Evolutionary conservation across 2,329 filamentous ascomycete species (phyloP), one percentile per base, ranked within the genome.

Genomic region (Fusarium gaditjirri): DNA sequence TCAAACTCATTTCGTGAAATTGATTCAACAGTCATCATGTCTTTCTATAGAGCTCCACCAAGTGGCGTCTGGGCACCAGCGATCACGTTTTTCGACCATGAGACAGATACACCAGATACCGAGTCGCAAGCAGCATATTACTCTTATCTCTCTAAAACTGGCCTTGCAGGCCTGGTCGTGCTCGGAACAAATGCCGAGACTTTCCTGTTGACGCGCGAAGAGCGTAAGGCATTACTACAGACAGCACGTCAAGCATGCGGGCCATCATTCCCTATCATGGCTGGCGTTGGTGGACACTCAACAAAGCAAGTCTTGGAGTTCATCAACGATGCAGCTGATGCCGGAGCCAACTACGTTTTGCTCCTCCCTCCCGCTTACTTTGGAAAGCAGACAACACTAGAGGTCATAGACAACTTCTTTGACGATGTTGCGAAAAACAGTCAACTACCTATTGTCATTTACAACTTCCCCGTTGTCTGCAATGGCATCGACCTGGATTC

Each of bases 211-310:
- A 89, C 88, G 5, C 87, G 87, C 27, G 86, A 88, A 72, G 89
- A 91, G 79, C 85, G 89, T 54, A 83, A 82, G 58, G 81, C 83
- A 42, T 84, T 92, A 5, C 83, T 93, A n/a, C 78, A 82, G 41
- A 82, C 86, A 6, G 90, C 90, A 81, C 90, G 94, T 52, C 92
- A 93, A 77, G 89, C 89, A 64, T 92, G 96, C 42, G 95, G 94
- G 0, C 93, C 94, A 1, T 91, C 95, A 79, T 97, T 94, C 81
- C 94, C 95, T 38, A 87, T 97, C 72, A 94, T 96, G 86, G 94
- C 55, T 82, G 91, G 91, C 23, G 88, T 90, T 8, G 86, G 89
- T 29, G 90, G 87, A 4, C 90, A 92, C 78, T 90, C 88, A 8
- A 91, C 89, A 11, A 85, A 86, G 68, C 90, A 92, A 78, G 88